Evolutionary conservation across 2,329 filamentous ascomycete genomes (phyloP), one percentile per base, ranked within the genome.

Genomic region (Aspergillus fischeri): DNA sequence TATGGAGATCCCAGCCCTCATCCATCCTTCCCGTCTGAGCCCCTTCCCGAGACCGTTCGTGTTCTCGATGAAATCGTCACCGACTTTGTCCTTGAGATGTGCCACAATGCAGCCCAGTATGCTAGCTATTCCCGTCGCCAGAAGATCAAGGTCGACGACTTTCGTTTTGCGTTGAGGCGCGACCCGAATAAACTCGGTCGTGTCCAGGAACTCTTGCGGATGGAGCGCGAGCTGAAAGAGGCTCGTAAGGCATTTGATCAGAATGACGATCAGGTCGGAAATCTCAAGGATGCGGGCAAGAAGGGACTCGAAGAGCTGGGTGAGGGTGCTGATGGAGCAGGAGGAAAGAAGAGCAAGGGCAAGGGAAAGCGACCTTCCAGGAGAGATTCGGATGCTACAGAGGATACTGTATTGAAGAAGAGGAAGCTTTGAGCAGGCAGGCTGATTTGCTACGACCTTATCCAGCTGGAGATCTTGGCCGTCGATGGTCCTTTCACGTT

Each of bases 61-160:
- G 85, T 93, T 52, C 87, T 97, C 52, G 94, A 97, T 80, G 92
- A 97, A 77, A 93, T 97, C 66, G 86, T 96, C 60, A 96, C 92
- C 61, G 94, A 97, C 79, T 97, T 96, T 80, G 91, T 97, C 72
- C 91, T 96, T 72, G 91, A 94, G 73, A 87, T 94, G 54, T 93
- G 90, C 76, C 94, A 96, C 78, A 88, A 91, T 70, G 93, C 94
- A 3, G 91, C 92, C 4, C 86, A 90, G 48, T 87, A 88, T 53
- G 94, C 94, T 0, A 87, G 90, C 73, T 91, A 96, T 75, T 87
- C 90, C 2, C 89, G 92, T 0, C 89, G 94, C 1, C 91, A 96
- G 68, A 99, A 99, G 78, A 92, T 99, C 77, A 99, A 99, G 75
- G 90, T 96, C 68, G 93, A 97, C 69, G 94, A 99, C 75, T 96